A percentile compares a stretch with the other conserved stretches of the same genome.
Conservation (phyloP, 2,329 filamentous ascomycete genomes). For the Aspergillus arachidicola region DNA sequence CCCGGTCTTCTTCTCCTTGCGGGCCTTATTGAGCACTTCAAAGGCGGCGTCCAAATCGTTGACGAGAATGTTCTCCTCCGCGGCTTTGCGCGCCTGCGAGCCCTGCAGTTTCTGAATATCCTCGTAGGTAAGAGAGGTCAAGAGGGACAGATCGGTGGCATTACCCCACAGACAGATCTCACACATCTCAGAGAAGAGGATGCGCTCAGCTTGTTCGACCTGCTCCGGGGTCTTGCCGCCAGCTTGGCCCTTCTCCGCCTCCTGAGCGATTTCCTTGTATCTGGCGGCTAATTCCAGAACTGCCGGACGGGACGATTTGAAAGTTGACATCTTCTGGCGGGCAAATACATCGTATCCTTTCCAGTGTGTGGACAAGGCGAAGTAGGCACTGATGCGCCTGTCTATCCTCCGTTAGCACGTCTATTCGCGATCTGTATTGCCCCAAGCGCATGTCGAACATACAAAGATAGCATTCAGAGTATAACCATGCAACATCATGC, state of each 20-base stretch:
- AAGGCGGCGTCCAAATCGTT: conserved; percentile 82
- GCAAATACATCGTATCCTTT: conserved; percentile 87
- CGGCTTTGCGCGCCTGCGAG: conserved; percentile 77
- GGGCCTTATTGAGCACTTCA: conserved; percentile 65
- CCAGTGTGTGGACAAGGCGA: conserved; percentile 78
- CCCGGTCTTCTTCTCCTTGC: conserved; percentile 60
- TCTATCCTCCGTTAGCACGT: conserved; percentile 37
- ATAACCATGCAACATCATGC: conserved; percentile 88
- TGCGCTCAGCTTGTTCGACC: conserved; percentile 68
- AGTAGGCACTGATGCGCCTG: conserved; percentile 78
- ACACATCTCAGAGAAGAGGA: conserved; percentile 89
- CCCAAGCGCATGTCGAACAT: conserved; percentile 16
- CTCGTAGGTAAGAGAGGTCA: conserved; percentile 88
- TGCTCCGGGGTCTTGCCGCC: conserved; percentile 43
- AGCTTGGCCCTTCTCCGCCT: conserved; percentile 59
- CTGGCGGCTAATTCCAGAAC: conserved; percentile 79
- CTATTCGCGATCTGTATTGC: not conserved
- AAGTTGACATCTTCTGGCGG: conserved; percentile 87
- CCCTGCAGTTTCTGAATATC: conserved; percentile 97
- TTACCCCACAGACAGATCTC: conserved; percentile 98
- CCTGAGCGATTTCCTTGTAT: conserved; percentile 72
- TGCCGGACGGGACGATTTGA: conserved; percentile 85
- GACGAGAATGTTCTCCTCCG: conserved; percentile 87
- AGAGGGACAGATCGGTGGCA: conserved; percentile 87
- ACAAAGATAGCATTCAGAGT: conserved; percentile 88